Evolutionary conservation across 768 basidiomycete genomes (phyloP).

Genomic region (Strobilomyces confusus): DNA sequence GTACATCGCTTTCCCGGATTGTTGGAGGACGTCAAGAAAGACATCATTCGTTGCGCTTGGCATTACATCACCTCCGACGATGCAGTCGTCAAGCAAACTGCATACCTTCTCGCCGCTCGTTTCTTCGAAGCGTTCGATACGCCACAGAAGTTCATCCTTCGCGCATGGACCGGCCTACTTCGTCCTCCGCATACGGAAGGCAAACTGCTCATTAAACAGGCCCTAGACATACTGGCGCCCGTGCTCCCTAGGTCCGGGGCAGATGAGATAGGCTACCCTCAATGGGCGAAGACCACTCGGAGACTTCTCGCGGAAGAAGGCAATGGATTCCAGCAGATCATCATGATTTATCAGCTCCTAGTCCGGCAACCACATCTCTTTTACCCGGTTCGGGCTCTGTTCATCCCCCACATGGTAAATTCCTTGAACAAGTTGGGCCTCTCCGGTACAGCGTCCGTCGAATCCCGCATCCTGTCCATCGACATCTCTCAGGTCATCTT

Average conservation of each 20-base stretch:
- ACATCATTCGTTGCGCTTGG: constrained; percentile 93
- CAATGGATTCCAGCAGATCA: constrained; percentile 59
- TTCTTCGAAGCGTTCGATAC: constrained; percentile 90
- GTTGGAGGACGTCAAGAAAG: constrained; percentile 81
- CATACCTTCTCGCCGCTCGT: constrained; percentile 83
- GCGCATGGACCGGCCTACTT: constrained; percentile 88
- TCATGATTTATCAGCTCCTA: constrained; percentile 87
- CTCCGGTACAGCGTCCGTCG: constrained; percentile 60
- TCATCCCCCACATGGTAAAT: constrained; percentile 90
- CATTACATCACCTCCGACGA: constrained; percentile 83
- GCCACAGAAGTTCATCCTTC: constrained; percentile 85
- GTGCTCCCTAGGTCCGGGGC: constrained; percentile 65
- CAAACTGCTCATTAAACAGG: constrained; percentile 74
- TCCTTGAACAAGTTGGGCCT: constrained; percentile 88
- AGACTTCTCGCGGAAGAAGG: constrained; percentile 88
- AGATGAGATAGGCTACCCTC: constrained; percentile 55
- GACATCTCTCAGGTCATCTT: constrained; percentile 92
- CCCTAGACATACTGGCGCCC: constrained; percentile 82
- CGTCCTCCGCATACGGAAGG: constrained; percentile 77
- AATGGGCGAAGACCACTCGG: constrained; percentile 86
- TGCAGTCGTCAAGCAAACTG: constrained; percentile 87
- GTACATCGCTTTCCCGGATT: constrained; percentile 80
- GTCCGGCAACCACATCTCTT: constrained; percentile 89
- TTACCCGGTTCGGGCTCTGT: constrained; percentile 88
- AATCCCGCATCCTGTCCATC: constrained; percentile 82